phyloP scores from a whole-genome alignment of 495 filamentous ascomycete species.

The Rhypophila decipiens region DNA sequence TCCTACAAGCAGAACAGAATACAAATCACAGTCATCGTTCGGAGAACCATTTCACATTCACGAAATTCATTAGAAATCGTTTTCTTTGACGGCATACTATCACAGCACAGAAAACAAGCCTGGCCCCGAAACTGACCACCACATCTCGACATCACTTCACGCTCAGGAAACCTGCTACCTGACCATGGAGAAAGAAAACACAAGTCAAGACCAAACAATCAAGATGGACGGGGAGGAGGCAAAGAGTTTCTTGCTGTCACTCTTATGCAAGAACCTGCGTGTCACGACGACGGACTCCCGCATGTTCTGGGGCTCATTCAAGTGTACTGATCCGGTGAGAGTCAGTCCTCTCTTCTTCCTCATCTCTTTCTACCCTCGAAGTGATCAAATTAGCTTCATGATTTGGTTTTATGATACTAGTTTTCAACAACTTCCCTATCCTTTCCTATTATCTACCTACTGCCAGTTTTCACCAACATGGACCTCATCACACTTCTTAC shows the following conservation, averaged over 20 bases:
- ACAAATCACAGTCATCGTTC: no score
- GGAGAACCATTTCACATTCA: no score
- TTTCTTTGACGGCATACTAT: no score
- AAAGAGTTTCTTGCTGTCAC: constrained; percentile 37
- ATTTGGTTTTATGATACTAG: no score
- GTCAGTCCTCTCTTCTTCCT: constrained; percentile 10
- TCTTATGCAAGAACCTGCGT: constrained; percentile 65
- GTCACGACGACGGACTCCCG: constrained; percentile 77
- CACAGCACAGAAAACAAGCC: no score
- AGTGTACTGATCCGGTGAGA: constrained; percentile 89
- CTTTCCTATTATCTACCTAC: background rate
- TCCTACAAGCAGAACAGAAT: no score
- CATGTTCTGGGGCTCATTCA: constrained; percentile 85
- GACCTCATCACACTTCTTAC: background rate
- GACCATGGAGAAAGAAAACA: background rate
- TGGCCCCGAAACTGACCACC: no score
- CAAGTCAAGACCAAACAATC: background rate
- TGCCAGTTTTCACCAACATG: background rate
- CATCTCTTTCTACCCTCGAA: background rate
- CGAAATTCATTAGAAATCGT: no score
- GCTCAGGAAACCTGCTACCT: no score
- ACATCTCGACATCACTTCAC: no score
- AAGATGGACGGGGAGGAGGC: constrained; percentile 26
- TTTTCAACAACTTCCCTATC: no score
- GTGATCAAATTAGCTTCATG: no score